Evolutionary conservation across 192 early-diverging fungal genomes (phyloP).

Genomic region (Linnemannia hyalina): DNA sequence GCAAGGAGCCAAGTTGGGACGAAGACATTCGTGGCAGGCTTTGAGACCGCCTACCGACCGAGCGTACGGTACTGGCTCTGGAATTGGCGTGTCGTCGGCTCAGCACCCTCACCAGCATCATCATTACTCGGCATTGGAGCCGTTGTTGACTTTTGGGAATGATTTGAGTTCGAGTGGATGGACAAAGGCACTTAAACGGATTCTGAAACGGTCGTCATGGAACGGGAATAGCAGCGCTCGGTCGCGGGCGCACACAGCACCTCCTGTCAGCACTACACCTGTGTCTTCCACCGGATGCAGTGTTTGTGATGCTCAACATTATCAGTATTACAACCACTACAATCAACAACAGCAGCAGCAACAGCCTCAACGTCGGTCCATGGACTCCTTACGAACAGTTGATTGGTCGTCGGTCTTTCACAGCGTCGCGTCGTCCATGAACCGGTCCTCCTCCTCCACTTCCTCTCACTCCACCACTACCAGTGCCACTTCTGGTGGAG

Average conservation of each 20-base stretch:
- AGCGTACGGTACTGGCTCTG: background rate
- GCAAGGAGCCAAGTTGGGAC: background rate
- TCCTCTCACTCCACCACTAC: background rate
- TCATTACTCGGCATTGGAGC: background rate
- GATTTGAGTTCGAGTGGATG: background rate
- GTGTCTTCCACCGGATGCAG: background rate
- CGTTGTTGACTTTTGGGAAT: background rate
- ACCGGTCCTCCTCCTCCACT: background rate
- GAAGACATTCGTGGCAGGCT: constrained; percentile 20
- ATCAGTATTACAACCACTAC: background rate
- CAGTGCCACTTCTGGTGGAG: background rate
- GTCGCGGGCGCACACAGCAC: background rate
- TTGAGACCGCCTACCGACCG: background rate
- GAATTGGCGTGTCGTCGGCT: background rate
- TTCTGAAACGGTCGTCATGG: constrained; percentile 3
- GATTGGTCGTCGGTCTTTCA: constrained; percentile 21
- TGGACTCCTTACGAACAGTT: background rate
- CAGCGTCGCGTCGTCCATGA: background rate
- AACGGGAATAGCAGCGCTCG: background rate
- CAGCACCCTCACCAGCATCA: too few relatives aligned
- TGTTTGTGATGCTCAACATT: background rate
- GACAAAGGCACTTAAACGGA: constrained; percentile 12
- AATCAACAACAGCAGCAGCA: background rate
- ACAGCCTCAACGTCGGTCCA: background rate
- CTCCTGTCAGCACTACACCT: background rate